Conservation (phyloP, 116 monocot species). For the Trichopus zeylanicus region DNA sequence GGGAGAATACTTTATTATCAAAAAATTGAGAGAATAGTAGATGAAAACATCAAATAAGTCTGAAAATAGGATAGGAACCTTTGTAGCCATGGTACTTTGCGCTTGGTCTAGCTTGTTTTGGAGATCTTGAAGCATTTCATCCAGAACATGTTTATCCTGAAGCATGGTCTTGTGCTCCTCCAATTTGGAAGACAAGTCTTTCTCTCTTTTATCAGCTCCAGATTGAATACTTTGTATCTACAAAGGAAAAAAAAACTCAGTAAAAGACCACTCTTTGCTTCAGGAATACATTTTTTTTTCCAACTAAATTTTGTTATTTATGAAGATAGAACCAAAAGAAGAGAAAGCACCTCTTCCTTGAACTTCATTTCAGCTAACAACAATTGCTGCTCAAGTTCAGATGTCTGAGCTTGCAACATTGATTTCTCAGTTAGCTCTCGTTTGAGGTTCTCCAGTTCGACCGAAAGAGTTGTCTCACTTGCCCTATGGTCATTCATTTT, state of each 20-base stretch:
- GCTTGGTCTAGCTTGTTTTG: conserved; percentile 42
- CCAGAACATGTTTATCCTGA: conserved; percentile 36
- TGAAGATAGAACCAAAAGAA: neutral
- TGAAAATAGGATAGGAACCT: conserved; percentile 26
- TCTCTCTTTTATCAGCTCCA: conserved; percentile 41
- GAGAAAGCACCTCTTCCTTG: conserved; percentile 41
- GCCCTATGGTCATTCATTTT: conserved; percentile 26
- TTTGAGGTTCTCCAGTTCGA: conserved; percentile 33
- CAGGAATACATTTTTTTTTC: neutral
- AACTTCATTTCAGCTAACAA: conserved; percentile 26
- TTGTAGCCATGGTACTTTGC: conserved; percentile 29
- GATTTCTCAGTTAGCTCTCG: conserved; percentile 43
- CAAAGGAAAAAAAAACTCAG: conserved; percentile 6
- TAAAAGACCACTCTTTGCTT: neutral
- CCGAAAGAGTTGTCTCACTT: conserved; percentile 36
- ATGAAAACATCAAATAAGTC: too few relatives aligned
- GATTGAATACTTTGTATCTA: conserved; percentile 37
- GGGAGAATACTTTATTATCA: too few relatives aligned
- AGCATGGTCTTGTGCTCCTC: conserved; percentile 31
- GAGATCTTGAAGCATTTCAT: conserved; percentile 36
- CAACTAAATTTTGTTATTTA: neutral
- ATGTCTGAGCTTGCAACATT: conserved; percentile 31
- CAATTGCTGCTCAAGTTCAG: conserved; percentile 42
- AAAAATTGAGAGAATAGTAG: too few relatives aligned
- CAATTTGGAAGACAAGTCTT: conserved; percentile 20